A percentile compares a stretch with the other conserved stretches of the same genome.
phyloP scores from a whole-genome alignment of 129 eudicot genomes.

The Lactuca sativa region DNA sequence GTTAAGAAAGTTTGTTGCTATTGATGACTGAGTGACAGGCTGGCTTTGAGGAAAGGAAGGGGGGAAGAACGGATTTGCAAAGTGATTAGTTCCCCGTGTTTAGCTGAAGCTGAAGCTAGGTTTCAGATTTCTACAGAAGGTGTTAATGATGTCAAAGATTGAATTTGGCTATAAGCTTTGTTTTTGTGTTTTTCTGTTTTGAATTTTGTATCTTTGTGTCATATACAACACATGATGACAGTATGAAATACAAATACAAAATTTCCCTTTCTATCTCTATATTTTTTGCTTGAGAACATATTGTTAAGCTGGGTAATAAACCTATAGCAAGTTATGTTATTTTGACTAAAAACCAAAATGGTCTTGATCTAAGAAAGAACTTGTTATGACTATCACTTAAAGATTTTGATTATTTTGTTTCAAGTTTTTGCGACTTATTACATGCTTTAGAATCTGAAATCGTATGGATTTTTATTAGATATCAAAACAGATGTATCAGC shows the following conservation, averaged over 20 bases:
- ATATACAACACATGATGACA: neutral
- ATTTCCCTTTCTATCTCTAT: too few relatives aligned
- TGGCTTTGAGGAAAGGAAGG: constrained; percentile 89
- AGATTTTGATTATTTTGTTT: too few relatives aligned
- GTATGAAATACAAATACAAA: neutral
- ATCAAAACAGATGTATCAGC: too few relatives aligned
- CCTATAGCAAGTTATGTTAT: too few relatives aligned
- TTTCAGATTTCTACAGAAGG: constrained; percentile 83
- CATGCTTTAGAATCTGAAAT: too few relatives aligned
- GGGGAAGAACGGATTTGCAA: constrained; percentile 92
- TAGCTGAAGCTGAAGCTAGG: constrained; percentile 97
- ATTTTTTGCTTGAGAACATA: too few relatives aligned
- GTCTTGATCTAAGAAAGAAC: too few relatives aligned
- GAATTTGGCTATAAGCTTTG: constrained; percentile 8
- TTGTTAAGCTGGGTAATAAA: too few relatives aligned
- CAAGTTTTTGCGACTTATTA: too few relatives aligned
- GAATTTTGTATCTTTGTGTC: neutral
- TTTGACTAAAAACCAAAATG: too few relatives aligned
- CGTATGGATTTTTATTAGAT: too few relatives aligned
- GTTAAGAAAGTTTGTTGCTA: neutral
- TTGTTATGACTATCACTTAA: too few relatives aligned
- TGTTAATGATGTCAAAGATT: constrained; percentile 90
- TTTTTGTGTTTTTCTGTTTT: neutral
- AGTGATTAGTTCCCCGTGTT: constrained; percentile 92
- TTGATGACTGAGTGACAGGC: constrained; percentile 41